Conservation (phyloP, 1,139 yeast genomes). For the Zygoascus sp. region DNA sequence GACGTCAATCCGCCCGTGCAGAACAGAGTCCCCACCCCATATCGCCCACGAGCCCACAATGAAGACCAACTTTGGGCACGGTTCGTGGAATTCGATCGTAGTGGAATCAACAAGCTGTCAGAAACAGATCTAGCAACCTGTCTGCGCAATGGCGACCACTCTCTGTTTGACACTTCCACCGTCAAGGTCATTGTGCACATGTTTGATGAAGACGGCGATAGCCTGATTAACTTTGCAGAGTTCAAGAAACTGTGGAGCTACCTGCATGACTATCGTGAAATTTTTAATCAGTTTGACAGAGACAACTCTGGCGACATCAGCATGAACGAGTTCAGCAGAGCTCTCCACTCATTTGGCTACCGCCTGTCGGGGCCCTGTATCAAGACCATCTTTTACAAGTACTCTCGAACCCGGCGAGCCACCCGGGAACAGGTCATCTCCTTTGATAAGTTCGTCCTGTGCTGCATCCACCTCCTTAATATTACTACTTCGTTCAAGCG, state of each 20-base stretch:
- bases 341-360: constrained; percentile 69
- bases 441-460: constrained; percentile 79
- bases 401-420: constrained; percentile 40
- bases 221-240: constrained; percentile 56
- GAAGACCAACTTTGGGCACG: constrained; percentile 27
- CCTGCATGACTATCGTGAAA: constrained; percentile 64
- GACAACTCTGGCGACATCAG: constrained; percentile 60
- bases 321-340: constrained; percentile 61
- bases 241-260: constrained; percentile 71
- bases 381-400: constrained; percentile 56
- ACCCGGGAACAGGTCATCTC: constrained; percentile 54
- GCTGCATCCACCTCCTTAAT: constrained; percentile 69
- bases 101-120: constrained; percentile 50
- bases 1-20: not conserved
- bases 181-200: constrained; percentile 61
- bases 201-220: constrained; percentile 50
- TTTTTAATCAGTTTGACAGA: constrained; percentile 59
- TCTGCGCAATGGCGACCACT: constrained; percentile 55
- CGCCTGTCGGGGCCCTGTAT: constrained; percentile 59
- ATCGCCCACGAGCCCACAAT: constrained; percentile 10
- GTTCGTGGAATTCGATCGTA: constrained; percentile 30
- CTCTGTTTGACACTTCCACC: constrained; percentile 61
- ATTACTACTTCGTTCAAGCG: constrained; percentile 76
- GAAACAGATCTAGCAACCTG: constrained; percentile 60
- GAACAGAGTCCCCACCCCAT: constrained; percentile 10